phyloP scores from a whole-genome alignment of 164 flowering plant genomes.

The Platanus orientalis region DNA sequence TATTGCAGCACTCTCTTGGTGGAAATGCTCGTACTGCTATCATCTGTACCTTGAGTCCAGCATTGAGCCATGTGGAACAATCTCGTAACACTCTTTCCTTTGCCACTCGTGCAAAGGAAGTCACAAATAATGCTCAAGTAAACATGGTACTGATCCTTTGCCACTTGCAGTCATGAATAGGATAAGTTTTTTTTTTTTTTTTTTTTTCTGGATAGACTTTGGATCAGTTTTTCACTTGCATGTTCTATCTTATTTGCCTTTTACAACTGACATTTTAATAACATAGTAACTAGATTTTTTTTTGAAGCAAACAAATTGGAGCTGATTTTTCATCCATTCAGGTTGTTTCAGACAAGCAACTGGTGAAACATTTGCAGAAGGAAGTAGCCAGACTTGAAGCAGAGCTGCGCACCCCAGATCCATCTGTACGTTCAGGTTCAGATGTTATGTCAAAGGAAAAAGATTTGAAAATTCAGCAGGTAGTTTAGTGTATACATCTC shows the following conservation, averaged over 20 bases:
- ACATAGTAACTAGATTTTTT: background rate
- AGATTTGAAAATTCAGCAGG: conserved; percentile 80
- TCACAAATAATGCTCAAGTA: conserved; percentile 93
- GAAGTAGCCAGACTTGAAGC: conserved; percentile 98
- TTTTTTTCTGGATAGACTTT: background rate
- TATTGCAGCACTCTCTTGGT: conserved; percentile 95
- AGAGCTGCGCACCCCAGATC: conserved; percentile 87
- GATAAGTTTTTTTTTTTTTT: too few relatives aligned
- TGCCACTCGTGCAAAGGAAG: conserved; percentile 98
- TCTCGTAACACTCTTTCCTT: conserved; percentile 90
- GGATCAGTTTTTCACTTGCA: background rate
- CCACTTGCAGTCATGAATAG: too few relatives aligned
- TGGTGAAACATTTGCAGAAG: conserved; percentile 90
- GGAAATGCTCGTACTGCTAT: conserved; percentile 99
- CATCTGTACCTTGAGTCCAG: conserved; percentile 96
- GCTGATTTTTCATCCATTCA: conserved; percentile 19
- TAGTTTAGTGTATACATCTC: conserved; percentile 13
- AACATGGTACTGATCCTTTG: conserved; percentile 64
- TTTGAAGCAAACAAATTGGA: background rate
- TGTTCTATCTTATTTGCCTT: too few relatives aligned
- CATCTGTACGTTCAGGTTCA: conserved; percentile 20
- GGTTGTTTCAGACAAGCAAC: conserved; percentile 92
- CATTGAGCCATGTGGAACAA: conserved; percentile 86
- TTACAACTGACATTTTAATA: background rate
- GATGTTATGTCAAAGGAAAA: conserved; percentile 47